A percentile compares a stretch with the other conserved stretches of the same genome.
These are phyloP conservation scores for Marasmius oreades DNA, from an alignment of 1,284 basidiomycete species.

Conservation along the genomic window DNA sequence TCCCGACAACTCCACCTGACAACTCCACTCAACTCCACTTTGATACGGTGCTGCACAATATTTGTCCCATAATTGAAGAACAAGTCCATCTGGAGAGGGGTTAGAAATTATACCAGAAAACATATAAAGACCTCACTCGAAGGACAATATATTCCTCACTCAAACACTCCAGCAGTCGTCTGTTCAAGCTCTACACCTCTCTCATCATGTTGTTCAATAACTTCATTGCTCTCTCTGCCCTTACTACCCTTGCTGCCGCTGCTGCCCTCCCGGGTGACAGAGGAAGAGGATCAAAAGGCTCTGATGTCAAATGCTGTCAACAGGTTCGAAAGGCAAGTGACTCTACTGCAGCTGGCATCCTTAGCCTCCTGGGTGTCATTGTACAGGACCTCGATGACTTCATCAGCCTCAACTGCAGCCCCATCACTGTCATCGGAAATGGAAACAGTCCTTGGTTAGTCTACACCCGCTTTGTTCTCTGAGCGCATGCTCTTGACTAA, in stretches of 20 bases:
- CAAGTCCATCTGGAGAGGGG: no score
- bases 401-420: constrained; percentile 7
- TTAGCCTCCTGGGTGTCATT: constrained; percentile 12
- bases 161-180: constrained; percentile 9
- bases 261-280: constrained; percentile 7
- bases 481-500: neutral
- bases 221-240: no score
- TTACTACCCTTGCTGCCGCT: constrained; percentile 14
- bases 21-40: no score
- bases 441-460: constrained; percentile 3
- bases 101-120: no score
- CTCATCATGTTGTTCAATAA: no score
- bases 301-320: constrained; percentile 13
- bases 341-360: neutral
- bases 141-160: constrained; percentile 11
- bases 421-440: constrained; percentile 9
- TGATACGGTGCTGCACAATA: no score
- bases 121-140: no score
- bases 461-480: neutral
- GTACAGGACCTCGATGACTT: constrained; percentile 6
- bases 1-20: no score
- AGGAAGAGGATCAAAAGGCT: constrained; percentile 8
- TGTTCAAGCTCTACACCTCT: constrained; percentile 9
- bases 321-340: neutral
- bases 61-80: no score